Evolutionary conservation across 1,284 basidiomycete species (phyloP).

Genomic region (Cerrena zonata): DNA sequence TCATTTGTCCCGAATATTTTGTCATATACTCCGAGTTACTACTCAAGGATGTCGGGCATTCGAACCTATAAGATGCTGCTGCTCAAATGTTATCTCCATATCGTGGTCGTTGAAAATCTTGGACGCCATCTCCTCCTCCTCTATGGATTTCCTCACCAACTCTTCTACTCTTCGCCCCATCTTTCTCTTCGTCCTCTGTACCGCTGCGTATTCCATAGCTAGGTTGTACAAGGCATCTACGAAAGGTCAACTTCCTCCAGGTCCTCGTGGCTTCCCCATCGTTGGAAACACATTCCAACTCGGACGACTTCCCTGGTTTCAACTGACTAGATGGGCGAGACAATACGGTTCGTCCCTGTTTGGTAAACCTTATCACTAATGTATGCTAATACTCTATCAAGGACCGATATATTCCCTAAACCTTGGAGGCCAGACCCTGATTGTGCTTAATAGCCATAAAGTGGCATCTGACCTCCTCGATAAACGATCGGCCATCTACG

Average conservation of each 20-base stretch:
- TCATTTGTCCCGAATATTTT: neutral
- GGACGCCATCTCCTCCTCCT: neutral
- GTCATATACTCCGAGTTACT: neutral
- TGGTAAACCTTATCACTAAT: neutral
- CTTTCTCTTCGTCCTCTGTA: neutral
- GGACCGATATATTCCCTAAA: slow-evolving; percentile 6
- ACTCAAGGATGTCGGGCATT: neutral
- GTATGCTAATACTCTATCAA: neutral
- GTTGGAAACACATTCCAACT: slow-evolving; percentile 5
- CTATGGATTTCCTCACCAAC: neutral
- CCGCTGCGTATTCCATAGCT: neutral
- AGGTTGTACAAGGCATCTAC: neutral
- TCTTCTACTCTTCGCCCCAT: neutral
- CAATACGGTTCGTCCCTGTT: slow-evolving; percentile 1
- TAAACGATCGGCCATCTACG: slow-evolving; percentile 14
- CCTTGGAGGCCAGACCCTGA: slow-evolving; percentile 3
- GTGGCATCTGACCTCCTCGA: slow-evolving; percentile 14
- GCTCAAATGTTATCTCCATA: neutral
- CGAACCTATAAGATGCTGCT: neutral
- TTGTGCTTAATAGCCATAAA: slow-evolving; percentile 7
- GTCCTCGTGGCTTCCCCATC: slow-evolving; percentile 5
- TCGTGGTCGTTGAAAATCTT: neutral
- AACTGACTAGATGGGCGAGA: slow-evolving; percentile 5
- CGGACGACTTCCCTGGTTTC: slow-evolving; percentile 7
- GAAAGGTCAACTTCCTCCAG: slow-evolving; percentile 2